Evolutionary conservation across 108 stramenopile genomes (phyloP).

Genomic region (Mayamaea pseudoterrestris): DNA sequence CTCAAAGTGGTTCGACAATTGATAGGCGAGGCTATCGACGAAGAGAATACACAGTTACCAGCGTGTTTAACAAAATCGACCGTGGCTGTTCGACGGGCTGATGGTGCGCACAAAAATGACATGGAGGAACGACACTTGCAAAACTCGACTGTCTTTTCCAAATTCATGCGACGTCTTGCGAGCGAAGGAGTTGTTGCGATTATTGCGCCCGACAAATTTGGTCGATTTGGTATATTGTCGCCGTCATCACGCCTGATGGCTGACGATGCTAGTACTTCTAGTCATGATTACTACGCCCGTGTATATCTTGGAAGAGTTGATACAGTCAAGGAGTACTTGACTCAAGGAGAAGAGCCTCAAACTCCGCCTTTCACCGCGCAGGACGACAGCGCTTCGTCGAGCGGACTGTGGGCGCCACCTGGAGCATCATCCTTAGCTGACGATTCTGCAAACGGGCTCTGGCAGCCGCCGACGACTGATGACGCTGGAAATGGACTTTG

Average conservation of each 20-base stretch:
- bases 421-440: no score
- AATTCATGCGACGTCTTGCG: constrained; percentile 30
- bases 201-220: constrained; percentile 44
- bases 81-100: constrained; percentile 45
- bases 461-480: constrained; percentile 2
- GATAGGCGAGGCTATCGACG: constrained; percentile 3
- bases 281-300: constrained; percentile 29
- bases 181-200: constrained; percentile 31
- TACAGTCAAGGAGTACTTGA: constrained; percentile 14
- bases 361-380: no score
- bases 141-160: constrained; percentile 42
- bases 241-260: constrained; percentile 12
- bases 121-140: constrained; percentile 25
- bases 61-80: constrained; percentile 32
- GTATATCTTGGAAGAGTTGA: constrained; percentile 16
- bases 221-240: constrained; percentile 46
- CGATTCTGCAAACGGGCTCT: neutral
- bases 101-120: constrained; percentile 10
- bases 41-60: constrained; percentile 7
- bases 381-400: neutral
- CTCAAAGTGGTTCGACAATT: constrained; percentile 18
- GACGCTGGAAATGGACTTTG: constrained; percentile 15
- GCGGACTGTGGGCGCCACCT: no score
- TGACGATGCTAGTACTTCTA: constrained; percentile 17
- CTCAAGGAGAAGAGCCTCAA: no score